Evolutionary conservation across 192 early-diverging fungal species (phyloP).

Genomic region (Anaeromyces robustus): DNA sequence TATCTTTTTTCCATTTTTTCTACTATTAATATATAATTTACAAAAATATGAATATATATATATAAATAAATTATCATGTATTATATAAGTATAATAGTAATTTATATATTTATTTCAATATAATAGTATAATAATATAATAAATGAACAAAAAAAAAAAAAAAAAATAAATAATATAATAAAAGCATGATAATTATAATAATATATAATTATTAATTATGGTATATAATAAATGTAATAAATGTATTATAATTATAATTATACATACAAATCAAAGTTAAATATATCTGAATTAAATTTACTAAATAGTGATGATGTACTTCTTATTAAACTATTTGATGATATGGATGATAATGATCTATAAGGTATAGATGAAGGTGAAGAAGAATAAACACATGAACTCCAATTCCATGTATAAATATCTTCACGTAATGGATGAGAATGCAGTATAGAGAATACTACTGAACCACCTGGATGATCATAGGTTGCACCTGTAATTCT

Average conservation of each 20-base stretch:
- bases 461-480: background rate
- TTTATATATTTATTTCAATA: no score
- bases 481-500: background rate
- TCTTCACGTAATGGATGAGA: background rate
- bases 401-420: background rate
- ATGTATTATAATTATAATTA: no score
- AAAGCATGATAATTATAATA: no score
- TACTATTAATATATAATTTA: background rate
- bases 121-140: no score
- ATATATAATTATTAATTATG: no score
- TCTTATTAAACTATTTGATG: background rate
- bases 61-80: no score
- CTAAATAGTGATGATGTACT: background rate
- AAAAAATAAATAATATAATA: no score
- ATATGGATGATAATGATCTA: background rate
- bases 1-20: background rate
- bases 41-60: no score
- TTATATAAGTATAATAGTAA: no score
- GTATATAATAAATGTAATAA: no score
- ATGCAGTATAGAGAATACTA: background rate
- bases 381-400: background rate
- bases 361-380: background rate
- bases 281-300: background rate
- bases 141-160: no score
- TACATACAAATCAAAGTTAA: background rate